Evolutionary conservation across 805 yeast species (phyloP).

Genomic region (Cyberlindnera samutprakarnensis): DNA sequence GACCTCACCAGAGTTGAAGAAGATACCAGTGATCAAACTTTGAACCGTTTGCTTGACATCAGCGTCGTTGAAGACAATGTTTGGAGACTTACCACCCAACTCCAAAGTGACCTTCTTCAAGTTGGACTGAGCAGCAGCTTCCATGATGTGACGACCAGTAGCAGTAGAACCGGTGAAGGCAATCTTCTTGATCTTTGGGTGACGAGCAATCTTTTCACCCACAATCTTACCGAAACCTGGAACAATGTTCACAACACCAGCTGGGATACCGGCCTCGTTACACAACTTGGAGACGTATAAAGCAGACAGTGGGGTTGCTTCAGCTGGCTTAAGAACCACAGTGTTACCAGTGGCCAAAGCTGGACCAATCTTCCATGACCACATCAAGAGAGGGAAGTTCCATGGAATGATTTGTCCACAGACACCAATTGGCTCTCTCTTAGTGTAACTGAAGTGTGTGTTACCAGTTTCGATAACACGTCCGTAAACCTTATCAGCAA

Average conservation of each 20-base stretch:
- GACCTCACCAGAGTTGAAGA: slow-evolving; percentile 92
- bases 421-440: slow-evolving; percentile 82
- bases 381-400: slow-evolving; percentile 88
- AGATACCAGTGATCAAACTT: slow-evolving; percentile 74
- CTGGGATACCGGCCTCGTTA: slow-evolving; percentile 74
- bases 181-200: slow-evolving; percentile 65
- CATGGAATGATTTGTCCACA: slow-evolving; percentile 88
- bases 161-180: slow-evolving; percentile 90
- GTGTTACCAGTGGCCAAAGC: slow-evolving; percentile 84
- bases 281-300: slow-evolving; percentile 56
- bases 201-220: slow-evolving; percentile 64
- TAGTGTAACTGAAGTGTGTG: slow-evolving; percentile 55
- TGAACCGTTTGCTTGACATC: slow-evolving; percentile 69
- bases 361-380: slow-evolving; percentile 84
- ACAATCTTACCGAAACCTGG: slow-evolving; percentile 76
- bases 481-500: slow-evolving; percentile 67
- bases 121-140: slow-evolving; percentile 69
- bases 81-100: slow-evolving; percentile 95
- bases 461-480: slow-evolving; percentile 51
- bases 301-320: slow-evolving; percentile 80
- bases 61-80: slow-evolving; percentile 81
- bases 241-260: slow-evolving; percentile 73
- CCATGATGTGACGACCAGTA: slow-evolving; percentile 77
- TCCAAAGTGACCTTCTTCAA: slow-evolving; percentile 90
- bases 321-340: slow-evolving; percentile 79